Evolutionary conservation across 2,329 filamentous ascomycete genomes (phyloP).

Genomic region (Teratosphaeria nubilosa): DNA sequence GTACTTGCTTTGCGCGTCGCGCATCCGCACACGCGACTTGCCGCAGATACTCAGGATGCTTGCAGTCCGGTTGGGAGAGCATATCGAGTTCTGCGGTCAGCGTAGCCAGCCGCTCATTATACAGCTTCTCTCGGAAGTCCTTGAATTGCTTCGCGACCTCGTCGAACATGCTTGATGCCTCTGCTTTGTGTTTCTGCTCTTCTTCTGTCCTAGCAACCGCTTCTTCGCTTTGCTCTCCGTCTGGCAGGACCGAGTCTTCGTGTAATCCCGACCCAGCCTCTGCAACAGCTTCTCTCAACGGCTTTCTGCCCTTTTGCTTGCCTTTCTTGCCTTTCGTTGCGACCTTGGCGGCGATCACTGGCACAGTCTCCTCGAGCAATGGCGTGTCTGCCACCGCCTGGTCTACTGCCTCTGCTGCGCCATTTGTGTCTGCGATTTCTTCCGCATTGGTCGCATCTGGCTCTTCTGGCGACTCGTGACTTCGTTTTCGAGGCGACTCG

Average conservation of each 20-base stretch:
- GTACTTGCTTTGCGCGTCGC: slow-evolving; percentile 68
- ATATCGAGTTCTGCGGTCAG: slow-evolving; percentile 59
- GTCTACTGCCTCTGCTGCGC: slow-evolving; percentile 35
- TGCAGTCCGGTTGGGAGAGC: slow-evolving; percentile 48
- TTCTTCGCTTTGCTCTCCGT: slow-evolving; percentile 19
- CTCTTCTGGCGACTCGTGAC: slow-evolving; percentile 11
- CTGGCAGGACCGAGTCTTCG: slow-evolving; percentile 9
- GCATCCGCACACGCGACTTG: slow-evolving; percentile 83
- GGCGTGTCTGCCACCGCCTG: slow-evolving; percentile 23
- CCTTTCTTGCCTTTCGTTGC: slow-evolving; percentile 35
- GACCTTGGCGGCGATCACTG: slow-evolving; percentile 17
- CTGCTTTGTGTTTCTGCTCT: slow-evolving; percentile 34
- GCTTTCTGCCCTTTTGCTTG: slow-evolving; percentile 36
- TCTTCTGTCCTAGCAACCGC: slow-evolving; percentile 40
- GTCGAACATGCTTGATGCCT: slow-evolving; percentile 38
- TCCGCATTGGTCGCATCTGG: slow-evolving; percentile 20
- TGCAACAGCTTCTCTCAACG: slow-evolving; percentile 21
- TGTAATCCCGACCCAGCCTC: slow-evolving; percentile 7
- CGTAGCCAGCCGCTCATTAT: slow-evolving; percentile 76
- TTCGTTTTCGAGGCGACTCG: slow-evolving; percentile 26
- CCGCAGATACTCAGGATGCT: slow-evolving; percentile 82
- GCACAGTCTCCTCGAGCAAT: slow-evolving; percentile 17
- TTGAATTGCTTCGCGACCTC: slow-evolving; percentile 83
- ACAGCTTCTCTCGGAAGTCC: slow-evolving; percentile 74
- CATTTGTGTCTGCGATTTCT: slow-evolving; percentile 18